Conservation (phyloP, 148 eudicot species). For the Cornus suecica region DNA sequence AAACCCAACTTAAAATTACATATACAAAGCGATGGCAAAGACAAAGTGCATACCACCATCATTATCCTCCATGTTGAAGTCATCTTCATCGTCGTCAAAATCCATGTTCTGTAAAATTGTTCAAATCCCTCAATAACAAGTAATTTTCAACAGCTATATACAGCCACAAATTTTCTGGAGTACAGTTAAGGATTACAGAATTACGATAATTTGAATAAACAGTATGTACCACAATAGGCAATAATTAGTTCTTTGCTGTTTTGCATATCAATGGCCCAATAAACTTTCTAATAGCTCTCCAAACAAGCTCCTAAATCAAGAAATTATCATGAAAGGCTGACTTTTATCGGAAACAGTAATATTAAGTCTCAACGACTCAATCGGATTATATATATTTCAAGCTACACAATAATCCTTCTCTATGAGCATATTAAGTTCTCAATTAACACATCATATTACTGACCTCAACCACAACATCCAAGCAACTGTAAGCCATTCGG, state of each 20-base stretch:
- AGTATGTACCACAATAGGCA: background rate
- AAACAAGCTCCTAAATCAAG: background rate
- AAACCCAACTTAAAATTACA: background rate
- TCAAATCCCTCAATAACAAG: background rate
- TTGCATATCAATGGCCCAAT: background rate
- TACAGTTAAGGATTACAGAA: background rate
- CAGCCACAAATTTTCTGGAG: background rate
- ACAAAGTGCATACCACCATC: slow-evolving; percentile 22
- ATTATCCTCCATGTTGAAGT: slow-evolving; percentile 40
- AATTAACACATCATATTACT: background rate
- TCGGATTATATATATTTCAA: background rate
- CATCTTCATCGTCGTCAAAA: slow-evolving; percentile 55
- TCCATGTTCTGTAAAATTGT: slow-evolving; percentile 24
- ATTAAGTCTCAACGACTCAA: background rate
- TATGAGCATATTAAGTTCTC: background rate
- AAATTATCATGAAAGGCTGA: background rate
- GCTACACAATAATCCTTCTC: background rate
- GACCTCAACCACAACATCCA: background rate
- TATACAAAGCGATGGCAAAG: background rate
- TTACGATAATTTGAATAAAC: background rate
- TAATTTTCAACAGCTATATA: background rate
- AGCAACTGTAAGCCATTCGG: background rate
- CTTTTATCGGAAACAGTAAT: too few relatives aligned
- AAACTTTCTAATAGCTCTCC: too few relatives aligned
- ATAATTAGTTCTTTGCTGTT: too few relatives aligned